Conservation (phyloP, 2,329 filamentous ascomycete species). For the Acephala macrosclerotiorum region DNA sequence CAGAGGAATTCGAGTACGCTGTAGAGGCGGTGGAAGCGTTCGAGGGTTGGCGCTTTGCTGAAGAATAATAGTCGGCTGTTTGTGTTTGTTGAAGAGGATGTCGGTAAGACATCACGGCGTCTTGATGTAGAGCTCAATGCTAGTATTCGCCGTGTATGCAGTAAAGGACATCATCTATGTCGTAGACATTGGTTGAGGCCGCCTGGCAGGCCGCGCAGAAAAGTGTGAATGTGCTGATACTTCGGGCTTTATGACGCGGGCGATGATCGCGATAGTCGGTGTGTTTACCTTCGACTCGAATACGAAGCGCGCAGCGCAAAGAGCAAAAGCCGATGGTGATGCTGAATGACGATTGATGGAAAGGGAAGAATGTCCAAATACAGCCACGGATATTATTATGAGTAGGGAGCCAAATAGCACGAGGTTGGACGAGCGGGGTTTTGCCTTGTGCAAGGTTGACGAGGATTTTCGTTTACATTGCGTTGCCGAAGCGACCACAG, state of each 20-base stretch:
- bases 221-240: slow-evolving; percentile 4
- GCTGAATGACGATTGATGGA: slow-evolving; percentile 24
- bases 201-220: slow-evolving; percentile 31
- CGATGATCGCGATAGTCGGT: slow-evolving; percentile 23
- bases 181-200: slow-evolving; percentile 34
- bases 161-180: slow-evolving; percentile 26
- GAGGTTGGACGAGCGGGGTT: slow-evolving; percentile 19
- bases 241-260: slow-evolving; percentile 21
- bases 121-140: slow-evolving; percentile 15
- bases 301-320: slow-evolving; percentile 36
- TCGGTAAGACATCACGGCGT: slow-evolving; percentile 61
- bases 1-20: slow-evolving; percentile 63
- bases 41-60: slow-evolving; percentile 66
- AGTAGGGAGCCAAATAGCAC: slow-evolving; percentile 17
- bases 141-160: slow-evolving; percentile 29
- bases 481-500: background rate
- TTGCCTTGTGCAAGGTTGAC: background rate
- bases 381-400: slow-evolving; percentile 31
- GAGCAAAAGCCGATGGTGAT: slow-evolving; percentile 21
- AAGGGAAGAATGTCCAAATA: slow-evolving; percentile 30
- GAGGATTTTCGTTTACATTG: slow-evolving; percentile 12
- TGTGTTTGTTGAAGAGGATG: slow-evolving; percentile 66
- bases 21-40: slow-evolving; percentile 76
- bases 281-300: slow-evolving; percentile 17
- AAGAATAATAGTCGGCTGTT: slow-evolving; percentile 53